Evolutionary conservation across 257 asterid genomes (phyloP), one percentile per base, ranked within the genome.

Genomic region (Orobanche coerulescens): DNA sequence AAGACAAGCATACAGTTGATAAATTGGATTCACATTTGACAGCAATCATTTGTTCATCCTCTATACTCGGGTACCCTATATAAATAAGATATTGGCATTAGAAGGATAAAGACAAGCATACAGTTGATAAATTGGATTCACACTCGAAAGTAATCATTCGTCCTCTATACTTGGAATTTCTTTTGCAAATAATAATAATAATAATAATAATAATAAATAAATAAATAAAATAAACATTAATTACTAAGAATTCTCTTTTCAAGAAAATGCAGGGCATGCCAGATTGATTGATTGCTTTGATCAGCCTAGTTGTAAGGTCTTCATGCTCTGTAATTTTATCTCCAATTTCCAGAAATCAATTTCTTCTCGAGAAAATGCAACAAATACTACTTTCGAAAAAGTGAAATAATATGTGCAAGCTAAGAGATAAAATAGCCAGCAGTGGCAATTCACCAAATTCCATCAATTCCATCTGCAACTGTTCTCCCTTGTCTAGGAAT

Each of bases 1-100:
- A 43, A 28, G 7, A 47, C 11, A 33, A 47, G 39, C 53, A 62
- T 2, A 11, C 7, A 31, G 10, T 6, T 46, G 20, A 39, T 28
- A 34, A 3, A 26, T 14, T n/a, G n/a, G n/a, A n/a, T n/a, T n/a
- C n/a, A n/a, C n/a, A n/a, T n/a, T n/a, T n/a, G n/a, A n/a, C n/a
- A n/a, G n/a, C n/a, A n/a, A n/a, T n/a, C n/a, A n/a, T n/a, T n/a
- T n/a, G n/a, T n/a, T n/a, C n/a, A n/a, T n/a, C n/a, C n/a, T n/a
- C n/a, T n/a, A n/a, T n/a, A n/a, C n/a, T n/a, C 89, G 12, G 91
- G 81, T 59, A 86, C 95, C 98, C 98, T 93, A 83, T 53, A 74
- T 58, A 71, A 30, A 71, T 61, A n/a, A 26, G 53, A 64, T 58
- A 65, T 8, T 36, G 22, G 64, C 70, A 64, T 74, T 39, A 64